Percentiles rank a stretch among this genome's conserved stretches.
Evolutionary conservation across 495 filamentous ascomycete genomes (phyloP).

Genomic region (Podospora appendiculata): DNA sequence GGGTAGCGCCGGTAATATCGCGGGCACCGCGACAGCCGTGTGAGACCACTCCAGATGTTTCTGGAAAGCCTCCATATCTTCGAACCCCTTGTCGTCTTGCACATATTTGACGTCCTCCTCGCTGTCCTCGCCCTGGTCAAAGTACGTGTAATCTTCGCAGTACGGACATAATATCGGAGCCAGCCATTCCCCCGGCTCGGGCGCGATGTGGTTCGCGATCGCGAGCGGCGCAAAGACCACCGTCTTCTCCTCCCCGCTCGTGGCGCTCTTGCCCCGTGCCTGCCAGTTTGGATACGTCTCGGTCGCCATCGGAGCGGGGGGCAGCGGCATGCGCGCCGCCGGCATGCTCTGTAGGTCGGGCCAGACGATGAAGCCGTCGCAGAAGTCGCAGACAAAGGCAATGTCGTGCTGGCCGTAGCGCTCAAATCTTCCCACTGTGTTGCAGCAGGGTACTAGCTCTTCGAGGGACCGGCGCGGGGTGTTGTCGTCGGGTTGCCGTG

Average conservation of each 20-base stretch:
- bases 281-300: slow-evolving; percentile 25
- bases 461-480: slow-evolving; percentile 14
- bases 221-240: slow-evolving; percentile 40
- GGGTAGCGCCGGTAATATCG: slow-evolving; percentile 6
- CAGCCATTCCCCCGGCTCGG: slow-evolving; percentile 31
- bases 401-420: slow-evolving; percentile 32
- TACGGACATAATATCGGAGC: slow-evolving; percentile 36
- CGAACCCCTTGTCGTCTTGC: slow-evolving; percentile 36
- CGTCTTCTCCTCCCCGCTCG: slow-evolving; percentile 28
- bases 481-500: slow-evolving; percentile 1
- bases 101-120: slow-evolving; percentile 34
- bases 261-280: slow-evolving; percentile 9
- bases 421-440: slow-evolving; percentile 33
- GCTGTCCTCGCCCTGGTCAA: slow-evolving; percentile 34
- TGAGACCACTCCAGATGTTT: slow-evolving; percentile 43
- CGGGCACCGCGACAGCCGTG: slow-evolving; percentile 23
- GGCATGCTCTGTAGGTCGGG: slow-evolving; percentile 35
- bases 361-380: slow-evolving; percentile 42
- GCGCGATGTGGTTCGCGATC: slow-evolving; percentile 41
- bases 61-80: slow-evolving; percentile 29
- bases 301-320: slow-evolving; percentile 1
- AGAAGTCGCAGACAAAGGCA: slow-evolving; percentile 43
- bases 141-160: slow-evolving; percentile 40
- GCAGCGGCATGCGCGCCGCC: slow-evolving; percentile 19
- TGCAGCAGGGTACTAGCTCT: slow-evolving; percentile 28